A percentile compares a stretch with the other conserved stretches of the same genome.
Evolutionary conservation across 495 filamentous ascomycete species (phyloP).

Genomic region (Penicillium dipodomyicola): DNA sequence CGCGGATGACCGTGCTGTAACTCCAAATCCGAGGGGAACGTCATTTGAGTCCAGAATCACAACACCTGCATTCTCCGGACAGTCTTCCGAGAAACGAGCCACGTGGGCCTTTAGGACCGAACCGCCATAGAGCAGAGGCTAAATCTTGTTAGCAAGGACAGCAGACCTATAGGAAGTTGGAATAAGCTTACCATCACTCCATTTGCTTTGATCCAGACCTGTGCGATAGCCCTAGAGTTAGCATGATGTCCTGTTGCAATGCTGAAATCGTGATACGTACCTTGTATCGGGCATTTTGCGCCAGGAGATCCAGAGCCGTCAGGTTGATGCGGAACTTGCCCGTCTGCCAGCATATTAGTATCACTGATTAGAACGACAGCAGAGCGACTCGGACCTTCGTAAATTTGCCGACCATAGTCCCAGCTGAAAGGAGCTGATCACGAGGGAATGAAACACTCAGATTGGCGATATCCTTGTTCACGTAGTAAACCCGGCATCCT

Average conservation of each 20-base stretch:
- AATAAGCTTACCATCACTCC: constrained; percentile 56
- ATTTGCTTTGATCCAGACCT: constrained; percentile 85
- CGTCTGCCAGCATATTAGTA: constrained; percentile 64
- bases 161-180: not conserved
- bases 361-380: not conserved
- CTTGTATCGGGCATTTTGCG: constrained; percentile 87
- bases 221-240: not conserved
- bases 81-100: constrained; percentile 83
- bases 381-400: too few relatives aligned
- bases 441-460: constrained; percentile 79
- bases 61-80: constrained; percentile 45
- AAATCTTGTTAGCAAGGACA: not conserved
- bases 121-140: constrained; percentile 2
- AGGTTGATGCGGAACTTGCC: constrained; percentile 64
- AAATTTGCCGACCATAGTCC: constrained; percentile 54
- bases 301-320: constrained; percentile 69
- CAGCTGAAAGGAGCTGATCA: constrained; percentile 57
- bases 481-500: constrained; percentile 79
- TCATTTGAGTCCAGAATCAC: constrained; percentile 20
- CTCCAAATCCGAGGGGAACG: constrained; percentile 58
- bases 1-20: constrained; percentile 76
- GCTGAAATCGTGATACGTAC: constrained; percentile 12
- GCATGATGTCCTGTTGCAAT: not conserved
- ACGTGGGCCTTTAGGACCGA: constrained; percentile 76
- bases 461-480: constrained; percentile 82